Conservation (phyloP, 1,284 basidiomycete species). For the Kwoniella shivajii region DNA sequence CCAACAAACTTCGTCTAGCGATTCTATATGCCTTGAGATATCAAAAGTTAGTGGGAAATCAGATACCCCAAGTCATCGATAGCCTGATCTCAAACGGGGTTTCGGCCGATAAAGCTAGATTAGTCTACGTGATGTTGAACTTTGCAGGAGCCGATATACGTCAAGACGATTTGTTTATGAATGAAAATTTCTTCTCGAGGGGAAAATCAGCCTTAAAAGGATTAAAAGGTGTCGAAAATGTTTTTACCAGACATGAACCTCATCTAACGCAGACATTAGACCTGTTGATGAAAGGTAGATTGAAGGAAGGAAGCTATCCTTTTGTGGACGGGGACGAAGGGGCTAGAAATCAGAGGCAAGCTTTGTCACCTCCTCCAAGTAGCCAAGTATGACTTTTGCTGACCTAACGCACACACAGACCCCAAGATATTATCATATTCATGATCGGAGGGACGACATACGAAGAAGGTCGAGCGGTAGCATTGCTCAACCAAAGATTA, state of each 20-base stretch:
- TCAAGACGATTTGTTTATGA: conserved; percentile 96
- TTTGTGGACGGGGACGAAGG: conserved; percentile 71
- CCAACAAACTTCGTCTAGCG: conserved; percentile 88
- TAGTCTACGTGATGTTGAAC: conserved; percentile 92
- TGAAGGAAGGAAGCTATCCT: conserved; percentile 87
- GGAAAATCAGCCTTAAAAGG: conserved; percentile 95
- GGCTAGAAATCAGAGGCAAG: conserved; percentile 46
- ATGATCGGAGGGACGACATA: conserved; percentile 93
- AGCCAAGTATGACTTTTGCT: neutral
- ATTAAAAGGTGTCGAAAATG: conserved; percentile 97
- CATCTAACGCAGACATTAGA: conserved; percentile 92
- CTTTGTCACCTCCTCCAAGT: neutral
- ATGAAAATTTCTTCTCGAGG: conserved; percentile 90
- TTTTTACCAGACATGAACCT: conserved; percentile 97
- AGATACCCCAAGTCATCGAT: conserved; percentile 81
- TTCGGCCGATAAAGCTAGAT: conserved; percentile 75
- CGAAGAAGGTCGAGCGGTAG: conserved; percentile 81
- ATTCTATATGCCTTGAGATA: conserved; percentile 94
- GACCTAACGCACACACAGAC: conserved; percentile 58
- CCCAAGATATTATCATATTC: conserved; percentile 92
- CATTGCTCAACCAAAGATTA: conserved; percentile 80
- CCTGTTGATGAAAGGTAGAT: conserved; percentile 78
- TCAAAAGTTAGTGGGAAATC: conserved; percentile 84
- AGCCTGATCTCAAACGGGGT: conserved; percentile 80
- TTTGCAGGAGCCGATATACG: conserved; percentile 93